A percentile compares a stretch with the other conserved stretches of the same genome.
phyloP scores from a whole-genome alignment of 139 green algal genomes.

The Edaphochlamys debaryana region DNA sequence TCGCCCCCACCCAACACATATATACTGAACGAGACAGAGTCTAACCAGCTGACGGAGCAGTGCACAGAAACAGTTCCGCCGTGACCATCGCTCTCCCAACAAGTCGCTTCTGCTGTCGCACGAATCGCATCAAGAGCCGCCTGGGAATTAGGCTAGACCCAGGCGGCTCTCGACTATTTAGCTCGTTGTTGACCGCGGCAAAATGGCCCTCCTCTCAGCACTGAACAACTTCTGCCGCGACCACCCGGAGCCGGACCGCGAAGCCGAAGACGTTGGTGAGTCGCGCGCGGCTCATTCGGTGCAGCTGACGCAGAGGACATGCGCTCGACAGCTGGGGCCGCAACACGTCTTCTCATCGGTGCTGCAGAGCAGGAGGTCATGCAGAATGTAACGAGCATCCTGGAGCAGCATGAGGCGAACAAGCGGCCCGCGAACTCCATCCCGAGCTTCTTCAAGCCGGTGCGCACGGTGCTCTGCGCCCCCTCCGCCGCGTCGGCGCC shows the following conservation, averaged over 20 bases:
- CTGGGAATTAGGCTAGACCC: too few relatives aligned
- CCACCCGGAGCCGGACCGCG: conserved; percentile 8
- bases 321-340: neutral
- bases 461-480: neutral
- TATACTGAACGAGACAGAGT: too few relatives aligned
- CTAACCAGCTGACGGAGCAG: too few relatives aligned
- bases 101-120: too few relatives aligned
- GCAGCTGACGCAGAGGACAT: neutral
- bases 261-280: conserved; percentile 28
- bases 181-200: too few relatives aligned
- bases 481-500: neutral
- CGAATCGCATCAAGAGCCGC: too few relatives aligned
- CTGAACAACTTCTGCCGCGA: neutral
- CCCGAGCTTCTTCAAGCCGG: conserved; percentile 51
- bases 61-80: too few relatives aligned
- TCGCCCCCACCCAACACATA: too few relatives aligned
- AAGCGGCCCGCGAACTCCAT: conserved; percentile 8
- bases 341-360: too few relatives aligned
- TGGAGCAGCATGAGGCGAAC: conserved; percentile 12
- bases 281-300: neutral
- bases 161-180: too few relatives aligned
- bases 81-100: too few relatives aligned
- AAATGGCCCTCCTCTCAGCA: conserved; percentile 10
- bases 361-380: conserved; percentile 33
- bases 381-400: conserved; percentile 7